Base-by-base conservation (phyloP, 768 basidiomycete species). In the Podaxis sp. region DNA sequence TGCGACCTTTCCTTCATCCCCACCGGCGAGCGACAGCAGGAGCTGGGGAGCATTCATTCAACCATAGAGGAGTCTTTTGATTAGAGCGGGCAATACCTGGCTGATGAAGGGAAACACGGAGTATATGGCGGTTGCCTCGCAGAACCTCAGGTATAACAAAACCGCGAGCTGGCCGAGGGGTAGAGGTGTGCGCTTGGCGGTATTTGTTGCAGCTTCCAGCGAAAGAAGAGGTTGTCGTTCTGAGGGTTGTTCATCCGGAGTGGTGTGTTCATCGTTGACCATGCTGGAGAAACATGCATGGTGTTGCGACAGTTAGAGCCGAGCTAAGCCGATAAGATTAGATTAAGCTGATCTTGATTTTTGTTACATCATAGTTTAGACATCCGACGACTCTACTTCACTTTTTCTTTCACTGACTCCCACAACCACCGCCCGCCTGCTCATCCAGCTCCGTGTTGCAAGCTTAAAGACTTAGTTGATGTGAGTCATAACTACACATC, bases 41-140 rank as follows among this genome's bases (percentile, higher is more conserved):
- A 78, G n/a, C 76, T 68, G 6, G 16, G 4, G 7, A n/a, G n/a
- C 5, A 4, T 16, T 18, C 18, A 7, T 5, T 5, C 6, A 18
- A 7, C 18, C 9, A 9, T 18, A 7, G 4, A 7, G n/a, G 16
- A 83, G 73, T 13, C 83, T 74, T 82, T 83, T 48, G 36, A 42
- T 3, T 14, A 27, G 27, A 5, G 2, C 16, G 9, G 47, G 36
- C 32, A 62, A 18, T 44, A 79, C 80, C 73, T 83, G 79, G 62
- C 79, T 82, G 63, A 84, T 76, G 63, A 79, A 85, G 0, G 83
- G 82, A 55, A 81, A 78, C n/a, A 84, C 83, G 25, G 79, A 79
- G 62, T 72, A 67, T 4, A 77, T 76, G 18, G 77, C 74, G 3
- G 84, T 66, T 0, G 83, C 80, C 61, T 84, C 83, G 21, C 75